Evolutionary conservation across 2,329 filamentous ascomycete species (phyloP).

Genomic region (Hypoxylon sp.): DNA sequence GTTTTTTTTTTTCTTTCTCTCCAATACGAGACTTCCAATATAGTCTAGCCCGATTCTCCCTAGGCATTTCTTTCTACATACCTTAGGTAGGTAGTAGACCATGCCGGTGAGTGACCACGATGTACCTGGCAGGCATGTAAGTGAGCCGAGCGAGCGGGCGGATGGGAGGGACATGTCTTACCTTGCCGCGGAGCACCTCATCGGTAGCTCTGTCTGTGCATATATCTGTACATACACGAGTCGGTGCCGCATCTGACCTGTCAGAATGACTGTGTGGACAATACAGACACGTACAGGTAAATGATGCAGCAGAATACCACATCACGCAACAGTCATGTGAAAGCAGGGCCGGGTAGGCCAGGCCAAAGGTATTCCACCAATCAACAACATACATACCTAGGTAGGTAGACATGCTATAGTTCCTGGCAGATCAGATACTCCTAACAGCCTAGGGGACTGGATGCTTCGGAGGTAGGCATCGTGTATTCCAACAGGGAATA

Average conservation of each 20-base stretch:
- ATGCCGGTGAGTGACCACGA: too few species aligned
- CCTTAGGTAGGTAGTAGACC: not conserved
- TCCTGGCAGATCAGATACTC: not conserved
- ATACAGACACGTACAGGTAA: not conserved
- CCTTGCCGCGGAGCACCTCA: too few species aligned
- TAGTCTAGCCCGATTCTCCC: not conserved
- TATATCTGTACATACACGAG: not conserved
- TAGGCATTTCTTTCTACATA: not conserved
- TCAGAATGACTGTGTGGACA: too few species aligned
- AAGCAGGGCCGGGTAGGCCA: not conserved
- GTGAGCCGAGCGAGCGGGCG: too few species aligned
- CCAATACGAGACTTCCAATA: constrained; percentile 16
- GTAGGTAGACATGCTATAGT: not conserved
- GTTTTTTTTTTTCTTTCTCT: not conserved
- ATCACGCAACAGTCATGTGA: not conserved
- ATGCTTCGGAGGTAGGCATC: not conserved
- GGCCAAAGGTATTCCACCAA: not conserved
- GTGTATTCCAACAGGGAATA: not conserved
- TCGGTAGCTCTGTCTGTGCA: not conserved
- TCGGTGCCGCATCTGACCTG: too few species aligned
- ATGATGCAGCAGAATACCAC: not conserved
- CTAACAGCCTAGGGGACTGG: too few species aligned
- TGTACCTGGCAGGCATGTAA: too few species aligned
- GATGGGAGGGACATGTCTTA: not conserved
- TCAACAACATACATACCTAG: too few species aligned